Base-by-base conservation (phyloP, 306 rosid genomes). In the Casuarina equisetifolia region DNA sequence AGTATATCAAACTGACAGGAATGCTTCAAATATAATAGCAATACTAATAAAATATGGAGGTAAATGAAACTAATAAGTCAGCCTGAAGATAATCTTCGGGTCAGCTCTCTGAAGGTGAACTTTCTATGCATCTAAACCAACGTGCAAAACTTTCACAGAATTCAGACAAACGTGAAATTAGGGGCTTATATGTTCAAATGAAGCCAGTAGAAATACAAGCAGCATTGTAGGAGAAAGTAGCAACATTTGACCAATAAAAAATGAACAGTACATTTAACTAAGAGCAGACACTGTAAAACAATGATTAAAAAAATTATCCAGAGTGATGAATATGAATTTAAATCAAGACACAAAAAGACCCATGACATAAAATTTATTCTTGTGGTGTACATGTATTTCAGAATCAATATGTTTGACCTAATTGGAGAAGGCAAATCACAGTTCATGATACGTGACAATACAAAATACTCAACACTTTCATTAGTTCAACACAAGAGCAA, bases 1-100 rank as follows among this genome's bases (percentile, higher is more conserved):
- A 82, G 38, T 36, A 72, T 19, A 66, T 9, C 52, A 74, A 32
- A 62, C 45, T 55, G 58, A 69, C 55, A 57, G 57, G 75, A 63
- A 50, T 69, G 68, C 58, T 62, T 76, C 45, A 59, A 43, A 46
- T 61, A 71, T 11, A 52, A 72, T 59, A 25, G 32, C 43, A 59
- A 69, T 25, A 25, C 0, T 25, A 25, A 25, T 25, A 25, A 25
- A 25, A 25, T 25, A 25, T 25, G 32, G 32, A 25, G 32, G 32
- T 1, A 25, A 25, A 25, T 25, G 32, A 25, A 25, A 25, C 32
- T 25, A 25, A 25, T 25, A 25, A 25, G 32, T 25, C 32, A 25
- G 32, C 32, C 32, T 25, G 32, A 25, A 25, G 32, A 25, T 25
- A 25, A 25, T 25, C 32, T 25, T 25, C 32, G 32, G 32, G 32